A percentile compares a stretch with the other conserved stretches of the same genome.
Conservation (phyloP, 805 yeast species). For the Saccharomycopsis sp. region DNA sequence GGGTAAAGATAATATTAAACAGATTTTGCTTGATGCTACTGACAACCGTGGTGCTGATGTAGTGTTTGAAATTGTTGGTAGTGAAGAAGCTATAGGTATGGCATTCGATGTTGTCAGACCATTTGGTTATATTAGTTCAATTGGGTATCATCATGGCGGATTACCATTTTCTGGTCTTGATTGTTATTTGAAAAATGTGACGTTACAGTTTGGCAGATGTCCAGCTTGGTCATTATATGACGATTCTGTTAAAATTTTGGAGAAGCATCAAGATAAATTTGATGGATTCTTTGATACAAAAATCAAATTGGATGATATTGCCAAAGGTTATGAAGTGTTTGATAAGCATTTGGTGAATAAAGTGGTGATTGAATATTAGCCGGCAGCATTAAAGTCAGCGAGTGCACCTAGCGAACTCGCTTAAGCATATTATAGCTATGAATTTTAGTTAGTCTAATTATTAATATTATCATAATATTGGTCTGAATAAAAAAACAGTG, state of each 20-base stretch:
- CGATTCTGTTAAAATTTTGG: constrained; percentile 45
- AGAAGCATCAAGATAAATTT: constrained; percentile 37
- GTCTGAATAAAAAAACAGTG: no score
- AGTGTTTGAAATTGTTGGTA: constrained; percentile 55
- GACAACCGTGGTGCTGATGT: constrained; percentile 51
- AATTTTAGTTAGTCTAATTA: no score
- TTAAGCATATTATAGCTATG: no score
- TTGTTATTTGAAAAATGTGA: constrained; percentile 49
- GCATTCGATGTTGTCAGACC: constrained; percentile 50
- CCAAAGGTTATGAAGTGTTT: constrained; percentile 42
- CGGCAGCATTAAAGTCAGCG: no score
- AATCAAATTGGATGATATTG: constrained; percentile 38
- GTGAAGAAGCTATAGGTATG: constrained; percentile 40
- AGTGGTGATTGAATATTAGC: constrained; percentile 37
- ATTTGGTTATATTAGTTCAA: constrained; percentile 49
- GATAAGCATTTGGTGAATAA: constrained; percentile 49
- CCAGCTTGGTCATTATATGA: constrained; percentile 51
- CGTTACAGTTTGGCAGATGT: constrained; percentile 56
- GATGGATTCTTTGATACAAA: constrained; percentile 45
- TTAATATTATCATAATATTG: no score
- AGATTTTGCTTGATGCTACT: constrained; percentile 32
- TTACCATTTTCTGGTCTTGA: constrained; percentile 52
- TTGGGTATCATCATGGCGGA: constrained; percentile 55
- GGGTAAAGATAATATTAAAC: constrained; percentile 34
- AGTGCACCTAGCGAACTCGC: no score